Conservation (phyloP, 805 yeast species). For the Saturnispora hagleri region DNA sequence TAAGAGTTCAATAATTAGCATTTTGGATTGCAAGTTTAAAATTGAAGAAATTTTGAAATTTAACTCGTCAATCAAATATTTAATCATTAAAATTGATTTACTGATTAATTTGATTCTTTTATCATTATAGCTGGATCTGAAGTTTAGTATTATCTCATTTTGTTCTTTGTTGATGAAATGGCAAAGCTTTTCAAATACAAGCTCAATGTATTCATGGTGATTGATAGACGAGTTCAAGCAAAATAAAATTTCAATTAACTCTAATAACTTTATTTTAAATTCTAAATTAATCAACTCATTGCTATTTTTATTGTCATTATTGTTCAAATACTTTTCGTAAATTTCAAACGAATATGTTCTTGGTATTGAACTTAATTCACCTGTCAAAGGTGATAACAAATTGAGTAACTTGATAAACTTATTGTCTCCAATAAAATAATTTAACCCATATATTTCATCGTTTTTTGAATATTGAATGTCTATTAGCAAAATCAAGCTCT, state of each 20-base stretch:
- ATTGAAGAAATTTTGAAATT: slow-evolving; percentile 22
- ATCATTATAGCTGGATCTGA: slow-evolving; percentile 33
- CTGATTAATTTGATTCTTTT: slow-evolving; percentile 34
- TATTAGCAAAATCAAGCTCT: slow-evolving; percentile 18
- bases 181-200: slow-evolving; percentile 6
- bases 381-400: slow-evolving; percentile 30
- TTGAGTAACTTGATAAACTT: slow-evolving; percentile 34
- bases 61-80: slow-evolving; percentile 19
- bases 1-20: slow-evolving; percentile 24
- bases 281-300: slow-evolving; percentile 35
- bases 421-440: slow-evolving; percentile 45
- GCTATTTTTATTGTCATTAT: slow-evolving; percentile 10
- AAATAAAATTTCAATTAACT: slow-evolving; percentile 37
- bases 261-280: slow-evolving; percentile 37
- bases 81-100: slow-evolving; percentile 32
- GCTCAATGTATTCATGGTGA: slow-evolving; percentile 1
- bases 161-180: slow-evolving; percentile 40
- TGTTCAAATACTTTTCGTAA: slow-evolving; percentile 13
- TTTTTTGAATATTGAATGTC: slow-evolving; percentile 23
- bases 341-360: slow-evolving; percentile 23
- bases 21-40: slow-evolving; percentile 22
- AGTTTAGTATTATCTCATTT: slow-evolving; percentile 33
- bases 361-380: slow-evolving; percentile 14
- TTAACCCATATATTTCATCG: slow-evolving; percentile 42
- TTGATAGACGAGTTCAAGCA: slow-evolving; percentile 3